phyloP scores from a whole-genome alignment of 1,139 yeast species.

The Geotrichum restrictum region DNA sequence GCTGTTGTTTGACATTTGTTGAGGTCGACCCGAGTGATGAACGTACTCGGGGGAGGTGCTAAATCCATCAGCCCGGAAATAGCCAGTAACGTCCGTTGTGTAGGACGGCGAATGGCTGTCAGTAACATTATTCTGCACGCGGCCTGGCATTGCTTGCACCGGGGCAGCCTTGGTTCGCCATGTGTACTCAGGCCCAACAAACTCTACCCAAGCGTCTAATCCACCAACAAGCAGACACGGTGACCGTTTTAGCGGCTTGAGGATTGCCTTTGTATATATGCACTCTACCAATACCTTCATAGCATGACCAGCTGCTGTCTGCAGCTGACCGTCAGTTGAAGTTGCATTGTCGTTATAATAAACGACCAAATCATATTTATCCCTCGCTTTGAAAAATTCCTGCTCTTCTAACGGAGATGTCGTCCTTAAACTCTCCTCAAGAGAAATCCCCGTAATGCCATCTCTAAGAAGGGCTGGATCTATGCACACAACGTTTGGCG shows the following conservation, averaged over 20 bases:
- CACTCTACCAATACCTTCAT: constrained; percentile 26
- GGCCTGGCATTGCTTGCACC: neutral
- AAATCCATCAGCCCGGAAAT: neutral
- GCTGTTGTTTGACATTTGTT: too few species aligned
- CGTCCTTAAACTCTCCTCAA: constrained; percentile 54
- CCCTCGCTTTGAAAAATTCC: constrained; percentile 49
- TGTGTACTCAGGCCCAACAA: constrained; percentile 23
- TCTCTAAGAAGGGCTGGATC: constrained; percentile 59
- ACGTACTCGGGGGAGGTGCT: constrained; percentile 3
- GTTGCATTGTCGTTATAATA: constrained; percentile 48
- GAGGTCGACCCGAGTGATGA: neutral
- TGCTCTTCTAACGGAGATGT: constrained; percentile 54
- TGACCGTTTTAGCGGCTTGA: constrained; percentile 48
- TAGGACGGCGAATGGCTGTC: neutral
- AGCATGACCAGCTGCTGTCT: constrained; percentile 23
- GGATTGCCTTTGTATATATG: constrained; percentile 42
- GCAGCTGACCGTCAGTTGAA: constrained; percentile 24
- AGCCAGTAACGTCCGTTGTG: neutral
- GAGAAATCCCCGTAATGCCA: constrained; percentile 52
- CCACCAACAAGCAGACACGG: constrained; percentile 61
- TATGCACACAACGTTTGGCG: constrained; percentile 57
- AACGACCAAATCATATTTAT: constrained; percentile 57
- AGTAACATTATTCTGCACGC: neutral
- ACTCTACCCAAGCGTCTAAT: constrained; percentile 45
- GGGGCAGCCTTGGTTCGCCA: neutral